Evolutionary conservation across 2,329 filamentous ascomycete species (phyloP).

Genomic region (Nemania bipapillata): DNA sequence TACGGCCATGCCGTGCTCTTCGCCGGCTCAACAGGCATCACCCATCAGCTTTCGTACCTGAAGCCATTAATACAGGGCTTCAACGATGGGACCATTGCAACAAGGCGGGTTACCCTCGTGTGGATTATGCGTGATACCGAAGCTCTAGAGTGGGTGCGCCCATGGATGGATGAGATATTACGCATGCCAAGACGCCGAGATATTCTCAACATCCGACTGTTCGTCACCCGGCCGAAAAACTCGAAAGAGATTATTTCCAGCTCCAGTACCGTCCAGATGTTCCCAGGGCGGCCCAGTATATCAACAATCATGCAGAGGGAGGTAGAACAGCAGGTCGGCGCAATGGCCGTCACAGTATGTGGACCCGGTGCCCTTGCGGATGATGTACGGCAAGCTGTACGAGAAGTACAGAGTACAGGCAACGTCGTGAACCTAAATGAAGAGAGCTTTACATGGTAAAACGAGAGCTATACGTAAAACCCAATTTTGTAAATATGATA

Average conservation of each 20-base stretch:
- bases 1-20: conserved; percentile 93
- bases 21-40: conserved; percentile 93
- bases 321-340: conserved; percentile 82
- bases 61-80: conserved; percentile 78
- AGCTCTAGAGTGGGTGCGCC: conserved; percentile 90
- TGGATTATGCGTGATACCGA: conserved; percentile 94
- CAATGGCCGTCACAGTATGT: conserved; percentile 87
- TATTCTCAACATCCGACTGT: conserved; percentile 85
- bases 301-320: conserved; percentile 82
- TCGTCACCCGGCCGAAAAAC: conserved; percentile 87
- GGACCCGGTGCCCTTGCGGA: conserved; percentile 80
- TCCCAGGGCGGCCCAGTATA: conserved; percentile 87
- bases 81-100: conserved; percentile 77
- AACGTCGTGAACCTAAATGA: conserved; percentile 79
- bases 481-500: conserved; percentile 18
- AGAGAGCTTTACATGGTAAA: conserved; percentile 75
- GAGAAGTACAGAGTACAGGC: conserved; percentile 68
- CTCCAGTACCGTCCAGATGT: conserved; percentile 87
- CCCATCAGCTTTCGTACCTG: conserved; percentile 90
- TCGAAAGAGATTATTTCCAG: conserved; percentile 82
- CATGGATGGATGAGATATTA: conserved; percentile 81
- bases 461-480: background rate
- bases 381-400: conserved; percentile 76
- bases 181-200: conserved; percentile 83
- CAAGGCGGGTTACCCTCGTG: conserved; percentile 81